A percentile compares a stretch with the other conserved stretches of the same genome.
Conservation (phyloP, 2,329 filamentous ascomycete genomes). For the Xylariaceae sp. region DNA sequence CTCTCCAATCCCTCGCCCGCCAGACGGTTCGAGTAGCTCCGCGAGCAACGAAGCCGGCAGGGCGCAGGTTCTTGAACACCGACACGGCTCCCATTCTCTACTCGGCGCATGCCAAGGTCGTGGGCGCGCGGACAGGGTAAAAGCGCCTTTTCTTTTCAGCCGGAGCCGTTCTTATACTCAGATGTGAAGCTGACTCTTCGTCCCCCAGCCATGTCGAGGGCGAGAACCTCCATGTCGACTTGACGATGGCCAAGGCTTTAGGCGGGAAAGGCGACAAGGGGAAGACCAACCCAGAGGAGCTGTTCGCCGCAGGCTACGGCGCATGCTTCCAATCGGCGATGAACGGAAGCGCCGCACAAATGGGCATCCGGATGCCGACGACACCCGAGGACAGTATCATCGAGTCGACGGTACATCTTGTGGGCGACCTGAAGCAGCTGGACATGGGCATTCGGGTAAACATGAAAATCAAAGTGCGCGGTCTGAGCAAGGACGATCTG, state of each 20-base stretch:
- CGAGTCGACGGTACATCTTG: conserved; percentile 12
- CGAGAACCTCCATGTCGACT: conserved; percentile 10
- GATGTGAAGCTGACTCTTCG: too few species aligned
- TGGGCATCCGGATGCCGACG: conserved; percentile 10
- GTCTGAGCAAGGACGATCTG: conserved; percentile 6
- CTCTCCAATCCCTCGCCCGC: conserved; percentile 4
- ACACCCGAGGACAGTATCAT: conserved; percentile 12
- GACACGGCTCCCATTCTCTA: conserved; percentile 15
- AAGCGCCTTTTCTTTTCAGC: not conserved
- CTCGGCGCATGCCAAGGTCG: conserved; percentile 12
- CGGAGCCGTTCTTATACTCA: too few species aligned
- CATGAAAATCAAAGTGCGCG: conserved; percentile 9
- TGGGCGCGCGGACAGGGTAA: conserved; percentile 15
- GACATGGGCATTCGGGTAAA: conserved; percentile 16
- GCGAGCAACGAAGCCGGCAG: not conserved
- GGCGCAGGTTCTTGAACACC: conserved; percentile 8
- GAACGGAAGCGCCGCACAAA: conserved; percentile 10
- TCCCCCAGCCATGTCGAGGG: conserved; percentile 10
- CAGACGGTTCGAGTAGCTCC: not conserved
- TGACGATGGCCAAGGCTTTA: conserved; percentile 15
- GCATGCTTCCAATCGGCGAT: conserved; percentile 16
- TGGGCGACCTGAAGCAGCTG: conserved; percentile 14
- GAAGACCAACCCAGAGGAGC: conserved; percentile 17
- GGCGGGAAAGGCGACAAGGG: conserved; percentile 12
- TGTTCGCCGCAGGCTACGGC: conserved; percentile 16